Evolutionary conservation across 2,329 filamentous ascomycete genomes (phyloP), one percentile per base, ranked within the genome.

Genomic region (Alternaria arbusti): DNA sequence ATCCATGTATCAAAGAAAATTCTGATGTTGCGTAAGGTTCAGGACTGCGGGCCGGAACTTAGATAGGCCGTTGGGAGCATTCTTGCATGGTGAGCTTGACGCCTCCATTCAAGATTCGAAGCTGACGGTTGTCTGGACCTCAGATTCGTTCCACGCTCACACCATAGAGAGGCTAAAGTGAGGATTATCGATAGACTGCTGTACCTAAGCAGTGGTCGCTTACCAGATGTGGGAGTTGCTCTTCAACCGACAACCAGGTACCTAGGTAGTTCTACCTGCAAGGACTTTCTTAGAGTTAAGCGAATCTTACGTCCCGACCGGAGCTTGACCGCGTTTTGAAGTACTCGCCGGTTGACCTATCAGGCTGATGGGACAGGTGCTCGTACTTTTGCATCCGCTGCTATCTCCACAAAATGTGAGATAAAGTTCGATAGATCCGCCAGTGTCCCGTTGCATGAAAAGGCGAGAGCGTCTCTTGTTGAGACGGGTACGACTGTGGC

Each of bases 1-100:
- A 54, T 59, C 47, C 59, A 58, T 62, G 47, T 28, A 40, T 52
- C 25, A 28, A 30, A 28, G 47, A 51, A 45, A 52, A 47, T 44
- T 32, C 20, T 58, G n/a, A 43, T 30, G 20, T 30, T 49, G 25
- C 46, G 25, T 20, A 58, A 43, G 47, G 45, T 44, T 11, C n/a
- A 17, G n/a, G 45, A 54, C 22, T 25, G 17, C 50, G 23, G 59
- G n/a, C 47, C 30, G 47, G 50, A 51, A 62, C 40, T 59, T 20
- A 52, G 25, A 58, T 8, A 44, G 51, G 17, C n/a, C 17, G 55
- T 47, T 62, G 43, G 28, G 43, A 44, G 25, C 11, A 40, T 52
- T 46, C 12, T 30, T 26, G 59, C 47, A 54, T 30, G 25, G 30
- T 28, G 23, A 25, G 13, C 22, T 45, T 25, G 30, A 47, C 26